A percentile compares a stretch with the other conserved stretches of the same genome.
Conservation (phyloP, 2,329 filamentous ascomycete species). For the Venturia pyrina region DNA sequence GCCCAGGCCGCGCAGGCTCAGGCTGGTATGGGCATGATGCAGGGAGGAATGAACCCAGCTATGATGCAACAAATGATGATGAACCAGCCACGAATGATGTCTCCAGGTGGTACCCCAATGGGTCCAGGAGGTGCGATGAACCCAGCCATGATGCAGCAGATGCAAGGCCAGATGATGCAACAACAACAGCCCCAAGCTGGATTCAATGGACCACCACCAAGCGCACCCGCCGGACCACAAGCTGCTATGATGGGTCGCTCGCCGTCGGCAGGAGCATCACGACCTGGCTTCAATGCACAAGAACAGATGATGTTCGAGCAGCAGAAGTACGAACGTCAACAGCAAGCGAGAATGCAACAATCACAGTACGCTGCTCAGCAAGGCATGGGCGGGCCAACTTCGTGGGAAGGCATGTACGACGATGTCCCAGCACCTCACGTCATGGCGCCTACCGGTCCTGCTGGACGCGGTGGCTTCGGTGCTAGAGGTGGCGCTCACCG, state of each 20-base stretch:
- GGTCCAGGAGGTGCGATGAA: conserved; percentile 39
- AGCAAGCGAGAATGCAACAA: conserved; percentile 43
- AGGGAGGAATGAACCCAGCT: conserved; percentile 49
- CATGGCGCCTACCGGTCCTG: conserved; percentile 43
- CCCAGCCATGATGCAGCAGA: conserved; percentile 62
- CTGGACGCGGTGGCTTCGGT: conserved; percentile 23
- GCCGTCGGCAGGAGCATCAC: conserved; percentile 20
- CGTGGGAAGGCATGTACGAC: conserved; percentile 98
- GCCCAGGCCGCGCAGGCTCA: conserved; percentile 24
- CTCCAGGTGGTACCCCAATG: conserved; percentile 23
- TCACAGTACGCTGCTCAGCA: conserved; percentile 28
- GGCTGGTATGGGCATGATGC: conserved; percentile 22
- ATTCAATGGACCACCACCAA: conserved; percentile 29
- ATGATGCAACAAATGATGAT: conserved; percentile 35
- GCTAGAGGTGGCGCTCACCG: conserved; percentile 36
- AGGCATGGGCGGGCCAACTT: conserved; percentile 50
- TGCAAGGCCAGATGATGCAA: conserved; percentile 13
- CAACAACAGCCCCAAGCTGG: conserved; percentile 24
- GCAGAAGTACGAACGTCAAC: conserved; percentile 66
- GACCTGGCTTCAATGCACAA: conserved; percentile 54
- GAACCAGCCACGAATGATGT: conserved; percentile 22
- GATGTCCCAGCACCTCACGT: conserved; percentile 73
- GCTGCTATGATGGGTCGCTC: conserved; percentile 14
- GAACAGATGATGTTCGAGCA: conserved; percentile 69
- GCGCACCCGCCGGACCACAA: conserved; percentile 21